phyloP scores from a whole-genome alignment of 179 eudicot genomes.

The Spinacia oleracea region DNA sequence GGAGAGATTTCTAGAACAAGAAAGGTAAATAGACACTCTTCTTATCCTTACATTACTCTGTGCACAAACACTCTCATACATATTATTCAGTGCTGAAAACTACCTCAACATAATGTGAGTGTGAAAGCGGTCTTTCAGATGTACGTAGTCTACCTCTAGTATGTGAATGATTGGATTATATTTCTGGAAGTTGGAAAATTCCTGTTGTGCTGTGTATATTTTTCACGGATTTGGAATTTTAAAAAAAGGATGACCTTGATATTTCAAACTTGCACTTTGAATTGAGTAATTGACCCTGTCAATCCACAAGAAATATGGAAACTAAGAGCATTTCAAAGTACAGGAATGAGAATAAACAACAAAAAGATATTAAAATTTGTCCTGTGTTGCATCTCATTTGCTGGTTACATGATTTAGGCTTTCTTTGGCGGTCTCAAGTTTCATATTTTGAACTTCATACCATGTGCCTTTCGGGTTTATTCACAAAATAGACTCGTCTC shows the following conservation, averaged over 20 bases:
- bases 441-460: background rate
- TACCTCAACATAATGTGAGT: background rate
- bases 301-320: background rate
- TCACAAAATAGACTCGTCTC: background rate
- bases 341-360: background rate
- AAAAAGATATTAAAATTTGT: background rate
- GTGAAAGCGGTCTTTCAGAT: background rate
- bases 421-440: background rate
- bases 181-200: background rate
- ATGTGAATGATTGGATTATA: background rate
- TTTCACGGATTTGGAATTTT: background rate
- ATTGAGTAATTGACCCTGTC: background rate
- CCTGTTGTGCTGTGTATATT: background rate
- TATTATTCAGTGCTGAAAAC: background rate
- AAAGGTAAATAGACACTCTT: constrained; percentile 51
- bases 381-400: background rate
- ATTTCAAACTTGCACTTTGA: background rate
- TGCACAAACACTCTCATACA: background rate
- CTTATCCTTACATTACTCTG: background rate
- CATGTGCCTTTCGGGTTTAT: background rate
- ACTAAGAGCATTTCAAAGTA: background rate
- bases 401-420: background rate
- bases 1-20: constrained; percentile 68
- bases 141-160: background rate
- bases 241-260: background rate